Percentiles rank a stretch among this genome's conserved stretches.
Conservation (phyloP, 495 filamentous ascomycete genomes). For the Xylaria palmicola region DNA sequence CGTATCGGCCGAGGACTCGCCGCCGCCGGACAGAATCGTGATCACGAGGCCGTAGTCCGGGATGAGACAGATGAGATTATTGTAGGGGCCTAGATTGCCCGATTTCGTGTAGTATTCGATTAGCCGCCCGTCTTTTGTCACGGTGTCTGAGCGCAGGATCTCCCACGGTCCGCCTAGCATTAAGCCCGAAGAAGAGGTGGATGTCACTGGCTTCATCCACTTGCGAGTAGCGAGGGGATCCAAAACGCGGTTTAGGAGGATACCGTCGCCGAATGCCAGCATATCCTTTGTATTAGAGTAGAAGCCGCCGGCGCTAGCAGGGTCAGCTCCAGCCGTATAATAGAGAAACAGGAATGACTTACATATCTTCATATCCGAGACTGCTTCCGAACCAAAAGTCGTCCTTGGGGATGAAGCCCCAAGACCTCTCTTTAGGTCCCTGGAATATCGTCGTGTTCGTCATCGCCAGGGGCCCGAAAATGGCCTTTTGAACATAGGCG, state of each 20-base stretch:
- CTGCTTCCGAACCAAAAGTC: slow-evolving; percentile 41
- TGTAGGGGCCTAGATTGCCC: slow-evolving; percentile 51
- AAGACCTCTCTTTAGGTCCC: slow-evolving; percentile 29
- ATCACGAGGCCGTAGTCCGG: slow-evolving; percentile 56
- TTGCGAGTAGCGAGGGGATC: slow-evolving; percentile 43
- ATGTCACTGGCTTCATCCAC: slow-evolving; percentile 55
- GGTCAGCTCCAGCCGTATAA: slow-evolving; percentile 8
- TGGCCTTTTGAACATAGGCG: slow-evolving; percentile 26
- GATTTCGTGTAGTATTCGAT: slow-evolving; percentile 58
- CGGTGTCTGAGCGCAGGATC: slow-evolving; percentile 38
- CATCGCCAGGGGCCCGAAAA: slow-evolving; percentile 44
- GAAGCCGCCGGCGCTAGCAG: slow-evolving; percentile 42
- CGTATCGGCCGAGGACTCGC: slow-evolving; percentile 19
- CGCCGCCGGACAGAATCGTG: slow-evolving; percentile 44
- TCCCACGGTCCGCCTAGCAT: slow-evolving; percentile 59
- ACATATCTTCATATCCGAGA: slow-evolving; percentile 48
- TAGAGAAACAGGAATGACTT: slow-evolving; percentile 12
- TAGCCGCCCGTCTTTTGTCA: slow-evolving; percentile 37
- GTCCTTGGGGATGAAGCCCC: slow-evolving; percentile 41
- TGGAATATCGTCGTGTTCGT: slow-evolving; percentile 36
- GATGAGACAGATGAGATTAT: slow-evolving; percentile 44
- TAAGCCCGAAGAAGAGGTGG: slow-evolving; percentile 44
- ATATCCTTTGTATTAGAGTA: slow-evolving; percentile 57
- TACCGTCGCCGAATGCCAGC: slow-evolving; percentile 45
- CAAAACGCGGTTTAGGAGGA: slow-evolving; percentile 49